Conservation (phyloP, 768 basidiomycete genomes). For the Pleurotus sapidus region DNA sequence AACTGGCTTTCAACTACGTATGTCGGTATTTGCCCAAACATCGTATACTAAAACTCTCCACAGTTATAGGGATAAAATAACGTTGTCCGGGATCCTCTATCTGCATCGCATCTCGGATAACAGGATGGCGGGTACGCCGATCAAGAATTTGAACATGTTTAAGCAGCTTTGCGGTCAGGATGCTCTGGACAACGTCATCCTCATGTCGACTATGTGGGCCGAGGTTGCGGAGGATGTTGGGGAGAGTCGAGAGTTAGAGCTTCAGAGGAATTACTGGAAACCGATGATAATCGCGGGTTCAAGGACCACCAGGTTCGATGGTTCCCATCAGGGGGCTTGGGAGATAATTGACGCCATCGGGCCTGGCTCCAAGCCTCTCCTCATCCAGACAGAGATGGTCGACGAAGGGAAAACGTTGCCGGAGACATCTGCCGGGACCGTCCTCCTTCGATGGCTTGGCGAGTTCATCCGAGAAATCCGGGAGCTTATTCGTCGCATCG, state of each 20-base stretch:
- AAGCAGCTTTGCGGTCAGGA: slow-evolving; percentile 5
- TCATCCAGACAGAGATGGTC: slow-evolving; percentile 4
- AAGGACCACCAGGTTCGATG: neutral
- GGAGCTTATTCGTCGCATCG: slow-evolving; percentile 4
- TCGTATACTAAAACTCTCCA: neutral
- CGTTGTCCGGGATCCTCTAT: slow-evolving; percentile 4
- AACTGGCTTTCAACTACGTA: slow-evolving; percentile 25
- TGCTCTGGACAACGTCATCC: slow-evolving; percentile 5
- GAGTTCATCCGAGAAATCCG: slow-evolving; percentile 3
- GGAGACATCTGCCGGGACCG: slow-evolving; percentile 1
- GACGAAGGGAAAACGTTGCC: slow-evolving; percentile 2
- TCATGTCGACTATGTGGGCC: slow-evolving; percentile 8
- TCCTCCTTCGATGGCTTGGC: slow-evolving; percentile 1
- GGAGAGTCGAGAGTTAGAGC: neutral
- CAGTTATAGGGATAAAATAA: slow-evolving; percentile 6
- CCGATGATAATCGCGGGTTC: slow-evolving; percentile 6
- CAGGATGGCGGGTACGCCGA: slow-evolving; percentile 8
- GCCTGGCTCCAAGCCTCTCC: neutral
- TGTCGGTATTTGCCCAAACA: neutral
- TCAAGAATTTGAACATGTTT: slow-evolving; percentile 6
- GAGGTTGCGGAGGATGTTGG: slow-evolving; percentile 1
- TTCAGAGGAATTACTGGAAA: neutral
- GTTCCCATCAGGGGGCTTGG: neutral
- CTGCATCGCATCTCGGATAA: slow-evolving; percentile 7
- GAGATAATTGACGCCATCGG: neutral